Base-by-base conservation (phyloP, 805 yeast genomes). In the Zygosaccharomyces bisporus region DNA sequence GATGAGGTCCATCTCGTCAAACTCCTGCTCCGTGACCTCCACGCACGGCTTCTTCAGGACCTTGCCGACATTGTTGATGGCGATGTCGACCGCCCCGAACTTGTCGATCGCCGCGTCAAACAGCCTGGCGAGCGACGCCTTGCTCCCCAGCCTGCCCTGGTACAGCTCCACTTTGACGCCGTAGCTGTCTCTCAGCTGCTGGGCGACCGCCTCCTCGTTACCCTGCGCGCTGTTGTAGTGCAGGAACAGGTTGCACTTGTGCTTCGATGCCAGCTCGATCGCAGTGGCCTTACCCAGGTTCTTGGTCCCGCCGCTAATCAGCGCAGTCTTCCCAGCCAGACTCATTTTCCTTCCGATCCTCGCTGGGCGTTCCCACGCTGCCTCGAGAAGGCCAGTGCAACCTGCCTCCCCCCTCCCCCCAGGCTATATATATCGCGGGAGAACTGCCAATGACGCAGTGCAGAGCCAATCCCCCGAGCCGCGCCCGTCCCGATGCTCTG, bases 31-130 rank as follows among this genome's bases (percentile, higher is more conserved):
- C n/a, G 75, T 46, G 45, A 73, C 67, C 13, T 77, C 79, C 25
- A 63, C 64, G 39, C 80, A 54, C 29, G 79, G 76, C 58, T 81
- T 81, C 70, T 81, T 80, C 60, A 81, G 66, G 17, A 81, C 86
- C 71, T 65, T 76, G 41, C 87, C 87, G 31, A 80, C 81, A 51
- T 78, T 80, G 66, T 80, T 80, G 54, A 81, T 69, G 12, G 86
- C 86, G 56, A 77, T 71, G 53, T 81, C 84, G 50, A 78, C 66
- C 14, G 64, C 56, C 29, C 82, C 83, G 45, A 78, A 73, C 32
- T 64, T 60, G 10, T 58, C 46, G 41, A 66, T 66, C 6, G 80
- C 76, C 9, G 60, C 61, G n/a, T 62, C 71, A 53, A 81, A 80
- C 43, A 81, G 61, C 21, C 66, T 61, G 16, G 63, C 58, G 27